phyloP scores from a whole-genome alignment of 2,329 filamentous ascomycete genomes.

The Aspergillus calidoustus region DNA sequence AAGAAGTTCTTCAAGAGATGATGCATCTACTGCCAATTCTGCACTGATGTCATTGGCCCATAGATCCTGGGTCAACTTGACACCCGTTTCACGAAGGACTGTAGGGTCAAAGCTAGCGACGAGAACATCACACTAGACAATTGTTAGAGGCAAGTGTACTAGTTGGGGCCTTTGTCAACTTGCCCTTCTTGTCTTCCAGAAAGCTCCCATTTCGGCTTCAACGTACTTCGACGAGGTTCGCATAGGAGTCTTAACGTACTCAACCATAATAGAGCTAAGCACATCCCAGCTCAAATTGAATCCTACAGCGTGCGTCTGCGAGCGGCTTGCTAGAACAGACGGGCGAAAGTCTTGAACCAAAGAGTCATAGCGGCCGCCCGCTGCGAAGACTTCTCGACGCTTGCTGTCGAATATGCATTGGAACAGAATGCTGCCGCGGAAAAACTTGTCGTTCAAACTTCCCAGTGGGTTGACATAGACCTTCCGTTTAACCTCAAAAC shows the following conservation, averaged over 20 bases:
- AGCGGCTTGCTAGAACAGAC: conserved; percentile 64
- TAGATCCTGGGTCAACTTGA: conserved; percentile 76
- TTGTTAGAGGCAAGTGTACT: background rate
- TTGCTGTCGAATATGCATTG: conserved; percentile 88
- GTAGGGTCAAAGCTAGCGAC: conserved; percentile 84
- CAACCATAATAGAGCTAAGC: conserved; percentile 66
- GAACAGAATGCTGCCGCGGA: conserved; percentile 82
- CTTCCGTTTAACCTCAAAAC: conserved; percentile 75
- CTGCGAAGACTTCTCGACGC: conserved; percentile 81
- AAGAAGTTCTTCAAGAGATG: conserved; percentile 75
- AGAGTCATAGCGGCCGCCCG: conserved; percentile 89
- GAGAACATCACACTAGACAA: conserved; percentile 76
- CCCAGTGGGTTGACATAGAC: conserved; percentile 83
- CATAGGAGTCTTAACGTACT: conserved; percentile 53
- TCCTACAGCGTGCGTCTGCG: conserved; percentile 81
- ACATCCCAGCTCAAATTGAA: conserved; percentile 91
- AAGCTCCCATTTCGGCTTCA: conserved; percentile 64
- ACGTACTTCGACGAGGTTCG: conserved; percentile 69
- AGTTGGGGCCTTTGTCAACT: conserved; percentile 32
- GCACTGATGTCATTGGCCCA: conserved; percentile 86
- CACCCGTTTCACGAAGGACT: conserved; percentile 73
- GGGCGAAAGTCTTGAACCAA: conserved; percentile 83
- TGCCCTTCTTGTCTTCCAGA: conserved; percentile 68
- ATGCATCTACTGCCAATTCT: conserved; percentile 80
- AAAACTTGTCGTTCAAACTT: conserved; percentile 91